Conservation (phyloP, 768 basidiomycete species). For the Mycena floridula region DNA sequence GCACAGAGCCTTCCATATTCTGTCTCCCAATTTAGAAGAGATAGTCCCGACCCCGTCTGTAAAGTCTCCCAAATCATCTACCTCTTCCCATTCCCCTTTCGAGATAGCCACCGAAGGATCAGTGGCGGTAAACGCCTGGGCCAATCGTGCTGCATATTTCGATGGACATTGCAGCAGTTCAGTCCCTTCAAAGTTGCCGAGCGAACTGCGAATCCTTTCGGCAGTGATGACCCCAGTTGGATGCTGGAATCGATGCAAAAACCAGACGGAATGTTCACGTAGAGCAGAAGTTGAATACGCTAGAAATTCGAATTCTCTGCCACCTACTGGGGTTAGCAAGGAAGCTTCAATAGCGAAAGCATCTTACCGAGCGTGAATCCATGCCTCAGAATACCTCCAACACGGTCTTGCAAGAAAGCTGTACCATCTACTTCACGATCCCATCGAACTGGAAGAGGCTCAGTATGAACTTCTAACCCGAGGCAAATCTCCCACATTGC, state of each 20-base stretch:
- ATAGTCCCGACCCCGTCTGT: conserved; percentile 85
- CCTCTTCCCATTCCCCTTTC: conserved; percentile 57
- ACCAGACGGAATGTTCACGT: conserved; percentile 81
- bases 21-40: conserved; percentile 47
- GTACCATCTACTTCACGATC: conserved; percentile 56
- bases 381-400: conserved; percentile 48
- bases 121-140: conserved; percentile 82
- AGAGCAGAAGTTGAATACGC: conserved; percentile 79
- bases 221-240: conserved; percentile 41
- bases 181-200: conserved; percentile 62
- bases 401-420: conserved; percentile 49
- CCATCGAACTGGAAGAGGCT: too few species aligned
- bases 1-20: conserved; percentile 56
- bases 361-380: conserved; percentile 73
- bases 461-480: too few species aligned
- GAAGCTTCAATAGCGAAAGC: too few species aligned
- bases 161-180: conserved; percentile 53
- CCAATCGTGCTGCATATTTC: conserved; percentile 76
- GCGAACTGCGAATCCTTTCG: conserved; percentile 47
- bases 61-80: conserved; percentile 34
- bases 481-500: too few species aligned
- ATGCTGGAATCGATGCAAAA: conserved; percentile 57
- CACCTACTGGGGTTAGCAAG: too few species aligned
- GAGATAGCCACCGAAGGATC: conserved; percentile 60
- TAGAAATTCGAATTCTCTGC: conserved; percentile 70